Conservation (phyloP, 2,329 filamentous ascomycete species). For the Chrysosporium keratinophilum region DNA sequence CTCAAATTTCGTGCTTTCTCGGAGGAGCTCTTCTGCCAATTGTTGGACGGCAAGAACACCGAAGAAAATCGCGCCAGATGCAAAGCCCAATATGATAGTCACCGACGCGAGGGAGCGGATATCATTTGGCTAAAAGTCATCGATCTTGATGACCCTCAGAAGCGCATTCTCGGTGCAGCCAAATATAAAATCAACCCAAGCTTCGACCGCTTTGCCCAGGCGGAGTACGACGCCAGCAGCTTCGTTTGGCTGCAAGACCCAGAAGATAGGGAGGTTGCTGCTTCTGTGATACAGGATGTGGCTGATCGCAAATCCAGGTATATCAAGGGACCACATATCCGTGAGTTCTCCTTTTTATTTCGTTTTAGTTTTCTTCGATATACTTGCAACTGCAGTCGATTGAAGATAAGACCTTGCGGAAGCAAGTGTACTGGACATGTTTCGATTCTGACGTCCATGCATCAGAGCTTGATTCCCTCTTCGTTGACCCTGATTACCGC, state of each 20-base stretch:
- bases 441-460: neutral
- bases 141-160: conserved; percentile 6
- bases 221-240: conserved; percentile 5
- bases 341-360: conserved; percentile 11
- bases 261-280: conserved; percentile 12
- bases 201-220: neutral
- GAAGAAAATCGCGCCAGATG: conserved; percentile 10
- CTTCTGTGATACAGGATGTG: conserved; percentile 10
- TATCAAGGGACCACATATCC: conserved; percentile 14
- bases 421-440: neutral
- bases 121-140: conserved; percentile 15
- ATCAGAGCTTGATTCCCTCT: conserved; percentile 16
- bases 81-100: conserved; percentile 8
- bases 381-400: too few species aligned
- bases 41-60: conserved; percentile 9
- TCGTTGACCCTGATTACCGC: conserved; percentile 16
- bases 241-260: conserved; percentile 15
- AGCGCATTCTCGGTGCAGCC: conserved; percentile 12
- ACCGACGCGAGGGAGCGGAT: neutral
- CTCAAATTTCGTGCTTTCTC: conserved; percentile 13
- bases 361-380: neutral
- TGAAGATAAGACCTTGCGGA: too few species aligned
- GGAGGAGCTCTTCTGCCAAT: conserved; percentile 11
- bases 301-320: conserved; percentile 11
- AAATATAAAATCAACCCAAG: conserved; percentile 13